Evolutionary conservation across 2,329 filamentous ascomycete genomes (phyloP).

Genomic region (Emydomyces testavorans): DNA sequence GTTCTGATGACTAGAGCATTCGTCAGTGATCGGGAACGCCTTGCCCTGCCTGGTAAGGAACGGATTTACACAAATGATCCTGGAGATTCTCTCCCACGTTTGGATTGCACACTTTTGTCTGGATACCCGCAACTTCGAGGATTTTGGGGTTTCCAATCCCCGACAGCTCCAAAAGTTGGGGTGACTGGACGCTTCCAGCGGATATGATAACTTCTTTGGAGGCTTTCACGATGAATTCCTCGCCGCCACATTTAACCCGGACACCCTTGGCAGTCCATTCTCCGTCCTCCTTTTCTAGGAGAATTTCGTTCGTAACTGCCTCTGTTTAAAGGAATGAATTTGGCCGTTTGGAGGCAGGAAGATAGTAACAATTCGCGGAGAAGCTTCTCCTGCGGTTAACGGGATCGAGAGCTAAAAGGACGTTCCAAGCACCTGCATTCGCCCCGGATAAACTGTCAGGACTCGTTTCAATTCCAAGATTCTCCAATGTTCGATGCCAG

Average conservation of each 20-base stretch:
- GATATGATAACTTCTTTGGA: slow-evolving; percentile 46
- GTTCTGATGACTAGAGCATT: slow-evolving; percentile 27
- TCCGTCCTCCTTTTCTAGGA: slow-evolving; percentile 27
- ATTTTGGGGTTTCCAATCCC: slow-evolving; percentile 44
- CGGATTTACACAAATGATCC: slow-evolving; percentile 31
- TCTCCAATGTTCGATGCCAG: slow-evolving; percentile 37
- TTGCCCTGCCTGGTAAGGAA: slow-evolving; percentile 18
- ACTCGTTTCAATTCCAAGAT: slow-evolving; percentile 30
- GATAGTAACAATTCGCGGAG: slow-evolving; percentile 34
- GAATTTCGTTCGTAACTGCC: slow-evolving; percentile 38
- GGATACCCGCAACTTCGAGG: slow-evolving; percentile 35
- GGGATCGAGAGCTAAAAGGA: slow-evolving; percentile 23
- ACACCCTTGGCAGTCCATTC: slow-evolving; percentile 34
- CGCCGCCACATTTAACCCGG: slow-evolving; percentile 30
- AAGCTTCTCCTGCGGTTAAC: slow-evolving; percentile 29
- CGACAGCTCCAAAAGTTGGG: slow-evolving; percentile 49
- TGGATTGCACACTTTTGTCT: slow-evolving; percentile 34
- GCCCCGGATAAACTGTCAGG: slow-evolving; percentile 30
- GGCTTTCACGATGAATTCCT: slow-evolving; percentile 27
- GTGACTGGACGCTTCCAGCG: slow-evolving; percentile 48
- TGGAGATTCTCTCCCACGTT: slow-evolving; percentile 43
- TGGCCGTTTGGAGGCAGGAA: slow-evolving; percentile 27
- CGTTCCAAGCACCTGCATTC: slow-evolving; percentile 34
- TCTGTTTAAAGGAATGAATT: slow-evolving; percentile 42
- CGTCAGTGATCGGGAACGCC: slow-evolving; percentile 21